These are phyloP conservation scores for Fistulinella staudtii DNA, from an alignment of 1,284 basidiomycete genomes.

Conservation along the genomic window DNA sequence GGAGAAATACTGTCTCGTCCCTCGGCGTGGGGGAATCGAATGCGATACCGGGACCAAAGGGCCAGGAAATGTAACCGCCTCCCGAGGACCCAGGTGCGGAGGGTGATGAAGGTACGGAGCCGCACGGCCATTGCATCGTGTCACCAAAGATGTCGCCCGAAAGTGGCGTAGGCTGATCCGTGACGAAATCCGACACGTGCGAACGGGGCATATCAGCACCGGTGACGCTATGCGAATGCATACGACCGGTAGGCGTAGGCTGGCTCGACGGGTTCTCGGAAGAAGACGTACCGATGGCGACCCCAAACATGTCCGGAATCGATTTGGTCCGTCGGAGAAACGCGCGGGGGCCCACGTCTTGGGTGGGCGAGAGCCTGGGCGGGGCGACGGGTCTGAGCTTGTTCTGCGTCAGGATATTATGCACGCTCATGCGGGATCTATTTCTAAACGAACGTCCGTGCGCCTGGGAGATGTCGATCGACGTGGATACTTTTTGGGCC, in stretches of 20 bases:
- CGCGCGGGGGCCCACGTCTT: slow-evolving; percentile 20
- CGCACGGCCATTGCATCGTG: slow-evolving; percentile 55
- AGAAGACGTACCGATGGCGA: slow-evolving; percentile 23
- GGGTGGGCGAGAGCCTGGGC: slow-evolving; percentile 10
- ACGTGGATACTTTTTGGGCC: slow-evolving; percentile 33
- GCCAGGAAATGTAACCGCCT: slow-evolving; percentile 39
- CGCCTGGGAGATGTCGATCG: slow-evolving; percentile 20
- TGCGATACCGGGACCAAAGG: slow-evolving; percentile 60
- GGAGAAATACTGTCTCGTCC: slow-evolving; percentile 33
- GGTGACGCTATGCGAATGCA: slow-evolving; percentile 75
- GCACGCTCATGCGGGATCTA: slow-evolving; percentile 64
- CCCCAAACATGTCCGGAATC: slow-evolving; percentile 55
- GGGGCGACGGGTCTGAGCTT: slow-evolving; percentile 43
- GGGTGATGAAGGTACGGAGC: slow-evolving; percentile 37
- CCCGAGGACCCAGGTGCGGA: slow-evolving; percentile 28
- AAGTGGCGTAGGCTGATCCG: slow-evolving; percentile 16
- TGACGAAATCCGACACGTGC: slow-evolving; percentile 14
- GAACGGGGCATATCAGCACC: slow-evolving; percentile 57
- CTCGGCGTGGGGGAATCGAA: slow-evolving; percentile 57
- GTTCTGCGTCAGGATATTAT: slow-evolving; percentile 52
- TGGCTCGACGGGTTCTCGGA: slow-evolving; percentile 22
- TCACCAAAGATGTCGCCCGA: slow-evolving; percentile 59
- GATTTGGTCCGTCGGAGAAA: slow-evolving; percentile 62
- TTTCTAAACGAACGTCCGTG: slow-evolving; percentile 25
- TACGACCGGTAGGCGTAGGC: slow-evolving; percentile 46